Evolutionary conservation across 139 green algal genomes (phyloP).

Genomic region (Monoraphidium neglectum): DNA sequence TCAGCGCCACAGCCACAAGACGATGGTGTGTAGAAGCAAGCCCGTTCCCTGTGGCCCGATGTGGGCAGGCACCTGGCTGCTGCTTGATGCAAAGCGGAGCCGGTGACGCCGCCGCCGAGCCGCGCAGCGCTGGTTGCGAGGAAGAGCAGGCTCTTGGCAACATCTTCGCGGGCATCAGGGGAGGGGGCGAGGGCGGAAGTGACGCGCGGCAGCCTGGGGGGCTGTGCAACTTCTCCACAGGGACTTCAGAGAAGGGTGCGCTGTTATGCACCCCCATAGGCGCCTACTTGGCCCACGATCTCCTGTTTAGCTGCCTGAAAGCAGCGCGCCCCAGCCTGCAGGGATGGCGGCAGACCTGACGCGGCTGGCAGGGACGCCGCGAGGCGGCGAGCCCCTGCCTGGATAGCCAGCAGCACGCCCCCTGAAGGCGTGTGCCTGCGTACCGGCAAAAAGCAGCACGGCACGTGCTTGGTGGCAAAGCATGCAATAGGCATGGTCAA

Average conservation of each 20-base stretch:
- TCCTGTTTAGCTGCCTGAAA: neutral
- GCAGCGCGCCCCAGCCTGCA: neutral
- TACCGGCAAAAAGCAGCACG: neutral
- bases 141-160: constrained; percentile 22
- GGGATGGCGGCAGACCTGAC: neutral
- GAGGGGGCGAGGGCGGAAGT: neutral
- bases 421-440: constrained; percentile 19
- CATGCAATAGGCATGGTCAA: neutral
- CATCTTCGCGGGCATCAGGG: neutral
- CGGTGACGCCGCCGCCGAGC: neutral
- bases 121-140: constrained; percentile 17
- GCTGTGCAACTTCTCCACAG: neutral
- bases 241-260: neutral
- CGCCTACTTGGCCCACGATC: neutral
- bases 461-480: neutral
- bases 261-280: too few relatives aligned
- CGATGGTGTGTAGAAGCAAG: too few relatives aligned
- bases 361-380: neutral
- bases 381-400: constrained; percentile 1
- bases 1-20: too few relatives aligned
- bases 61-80: neutral
- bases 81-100: neutral
- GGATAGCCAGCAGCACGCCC: constrained; percentile 13
- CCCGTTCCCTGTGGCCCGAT: too few relatives aligned
- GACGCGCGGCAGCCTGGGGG: neutral